Percentiles rank a stretch among this genome's conserved stretches.
These are phyloP conservation scores for Micromonas pusilla DNA, from an alignment of 139 green algal genomes.

Conservation along the genomic window DNA sequence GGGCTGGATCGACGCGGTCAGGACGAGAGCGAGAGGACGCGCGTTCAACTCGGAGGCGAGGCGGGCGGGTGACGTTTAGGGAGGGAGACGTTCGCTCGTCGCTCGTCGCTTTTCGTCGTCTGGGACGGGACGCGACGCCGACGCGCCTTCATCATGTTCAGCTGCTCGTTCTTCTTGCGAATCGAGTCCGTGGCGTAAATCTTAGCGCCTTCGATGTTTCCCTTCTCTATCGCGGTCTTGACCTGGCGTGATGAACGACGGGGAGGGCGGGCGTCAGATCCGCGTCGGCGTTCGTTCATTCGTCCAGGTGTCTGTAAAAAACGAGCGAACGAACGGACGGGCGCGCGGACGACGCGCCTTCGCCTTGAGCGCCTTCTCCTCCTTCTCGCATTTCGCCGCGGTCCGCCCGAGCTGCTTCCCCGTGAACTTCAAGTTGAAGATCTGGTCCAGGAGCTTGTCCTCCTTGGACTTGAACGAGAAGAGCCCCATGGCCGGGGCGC, in stretches of 20 bases:
- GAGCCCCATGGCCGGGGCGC: too few species aligned
- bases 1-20: too few species aligned
- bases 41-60: too few species aligned
- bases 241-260: slow-evolving; percentile 40
- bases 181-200: slow-evolving; percentile 91
- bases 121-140: too few species aligned
- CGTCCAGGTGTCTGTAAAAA: too few species aligned
- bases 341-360: slow-evolving; percentile 51
- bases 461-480: slow-evolving; percentile 2
- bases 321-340: not conserved
- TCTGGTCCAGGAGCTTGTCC: slow-evolving; percentile 64
- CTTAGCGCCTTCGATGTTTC: slow-evolving; percentile 81
- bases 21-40: too few species aligned
- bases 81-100: too few species aligned
- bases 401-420: slow-evolving; percentile 80
- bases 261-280: too few species aligned
- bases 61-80: too few species aligned
- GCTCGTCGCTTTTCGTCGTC: too few species aligned
- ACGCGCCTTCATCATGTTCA: slow-evolving; percentile 95
- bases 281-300: too few species aligned
- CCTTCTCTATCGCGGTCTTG: slow-evolving; percentile 98
- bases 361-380: slow-evolving; percentile 85
- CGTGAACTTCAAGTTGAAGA: slow-evolving; percentile 95
- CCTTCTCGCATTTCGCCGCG: slow-evolving; percentile 84
- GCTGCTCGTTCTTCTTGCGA: slow-evolving; percentile 77